These are phyloP conservation scores for Leccinum truebloodii DNA, from an alignment of 768 basidiomycete species.

Conservation along the genomic window DNA sequence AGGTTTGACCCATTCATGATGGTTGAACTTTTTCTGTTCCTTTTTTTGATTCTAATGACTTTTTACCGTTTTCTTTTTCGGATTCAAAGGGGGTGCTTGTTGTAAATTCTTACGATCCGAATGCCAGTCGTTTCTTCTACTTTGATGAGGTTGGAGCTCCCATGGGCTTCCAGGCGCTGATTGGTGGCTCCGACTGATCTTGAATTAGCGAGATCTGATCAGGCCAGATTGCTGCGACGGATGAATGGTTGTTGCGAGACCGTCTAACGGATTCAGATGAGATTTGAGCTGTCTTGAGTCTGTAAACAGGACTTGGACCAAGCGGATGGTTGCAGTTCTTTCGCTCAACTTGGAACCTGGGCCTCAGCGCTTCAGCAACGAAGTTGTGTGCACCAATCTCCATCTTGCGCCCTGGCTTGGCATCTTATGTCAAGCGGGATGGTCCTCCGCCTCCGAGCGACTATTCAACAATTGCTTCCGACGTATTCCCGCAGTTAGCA, in stretches of 20 bases:
- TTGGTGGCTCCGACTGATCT: background rate
- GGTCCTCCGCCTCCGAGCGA: background rate
- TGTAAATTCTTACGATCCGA: slow-evolving; percentile 20
- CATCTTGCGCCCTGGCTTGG: background rate
- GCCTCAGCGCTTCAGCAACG: background rate
- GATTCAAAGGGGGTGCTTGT: slow-evolving; percentile 18
- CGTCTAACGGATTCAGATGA: background rate
- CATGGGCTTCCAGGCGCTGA: background rate
- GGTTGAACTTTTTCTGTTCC: slow-evolving; percentile 4
- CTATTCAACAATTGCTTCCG: background rate
- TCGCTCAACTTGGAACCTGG: background rate
- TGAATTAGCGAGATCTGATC: background rate
- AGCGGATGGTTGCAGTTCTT: too few species aligned
- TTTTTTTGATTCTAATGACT: slow-evolving; percentile 3
- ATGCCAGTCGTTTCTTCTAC: slow-evolving; percentile 4
- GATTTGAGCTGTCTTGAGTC: background rate
- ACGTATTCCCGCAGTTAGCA: background rate
- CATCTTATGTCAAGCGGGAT: background rate
- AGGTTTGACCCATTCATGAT: slow-evolving; percentile 1
- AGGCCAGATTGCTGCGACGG: background rate
- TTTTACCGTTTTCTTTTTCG: slow-evolving; percentile 6
- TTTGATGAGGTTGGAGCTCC: background rate
- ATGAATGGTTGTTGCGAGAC: background rate
- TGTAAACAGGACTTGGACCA: background rate
- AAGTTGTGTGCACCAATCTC: background rate